Evolutionary conservation across 345 rosid species (phyloP).

Genomic region (Microcos paniculata): DNA sequence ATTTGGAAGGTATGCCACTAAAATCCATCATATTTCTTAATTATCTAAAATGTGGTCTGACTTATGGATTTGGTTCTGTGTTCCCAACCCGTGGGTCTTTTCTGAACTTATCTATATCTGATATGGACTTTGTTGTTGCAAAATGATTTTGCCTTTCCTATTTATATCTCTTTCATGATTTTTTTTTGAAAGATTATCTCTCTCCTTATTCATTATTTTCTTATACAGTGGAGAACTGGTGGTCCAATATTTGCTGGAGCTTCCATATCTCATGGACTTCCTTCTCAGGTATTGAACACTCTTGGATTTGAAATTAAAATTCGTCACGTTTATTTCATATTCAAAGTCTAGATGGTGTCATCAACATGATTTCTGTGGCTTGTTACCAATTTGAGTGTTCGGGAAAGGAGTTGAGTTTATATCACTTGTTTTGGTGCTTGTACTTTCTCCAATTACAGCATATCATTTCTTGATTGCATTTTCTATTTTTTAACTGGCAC

Average conservation of each 20-base stretch:
- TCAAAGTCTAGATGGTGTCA: background rate
- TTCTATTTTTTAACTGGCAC: background rate
- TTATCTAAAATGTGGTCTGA: background rate
- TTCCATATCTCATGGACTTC: slow-evolving; percentile 61
- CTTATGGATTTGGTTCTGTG: background rate
- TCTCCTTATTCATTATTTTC: background rate
- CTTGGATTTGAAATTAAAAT: background rate
- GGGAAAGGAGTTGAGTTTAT: background rate
- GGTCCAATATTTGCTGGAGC: slow-evolving; percentile 95
- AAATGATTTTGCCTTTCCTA: background rate
- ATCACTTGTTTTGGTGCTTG: background rate
- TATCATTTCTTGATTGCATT: background rate
- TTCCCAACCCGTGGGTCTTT: background rate
- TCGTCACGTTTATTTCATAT: background rate
- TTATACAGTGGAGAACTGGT: slow-evolving; percentile 58
- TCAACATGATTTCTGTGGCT: background rate
- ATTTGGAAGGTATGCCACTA: slow-evolving; percentile 67
- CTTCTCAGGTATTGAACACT: slow-evolving; percentile 63
- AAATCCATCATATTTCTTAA: background rate
- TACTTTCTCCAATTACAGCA: background rate
- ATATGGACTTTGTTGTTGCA: background rate
- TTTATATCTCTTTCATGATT: background rate
- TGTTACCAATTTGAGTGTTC: background rate
- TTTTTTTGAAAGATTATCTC: background rate
- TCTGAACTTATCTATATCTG: background rate